Percentiles rank a stretch among this genome's conserved stretches.
Evolutionary conservation across 108 stramenopile species (phyloP).

Genomic region (Cyclotella baltica): DNA sequence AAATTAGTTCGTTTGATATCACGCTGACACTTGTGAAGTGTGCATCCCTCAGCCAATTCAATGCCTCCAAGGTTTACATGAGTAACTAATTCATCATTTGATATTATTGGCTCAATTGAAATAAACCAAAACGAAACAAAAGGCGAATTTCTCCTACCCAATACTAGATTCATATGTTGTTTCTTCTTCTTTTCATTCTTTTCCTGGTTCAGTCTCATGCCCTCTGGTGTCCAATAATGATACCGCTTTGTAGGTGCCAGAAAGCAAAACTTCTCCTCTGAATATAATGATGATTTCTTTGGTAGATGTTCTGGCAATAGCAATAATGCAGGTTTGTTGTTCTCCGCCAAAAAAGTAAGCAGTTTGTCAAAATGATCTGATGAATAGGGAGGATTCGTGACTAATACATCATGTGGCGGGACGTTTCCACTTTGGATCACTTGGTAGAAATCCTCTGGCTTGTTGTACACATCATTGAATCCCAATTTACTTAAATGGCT

Average conservation of each 20-base stretch:
- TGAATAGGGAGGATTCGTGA: slow-evolving; percentile 91
- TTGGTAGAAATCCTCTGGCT: slow-evolving; percentile 54
- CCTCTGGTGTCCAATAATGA: slow-evolving; percentile 41
- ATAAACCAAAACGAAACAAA: slow-evolving; percentile 44
- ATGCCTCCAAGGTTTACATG: not conserved
- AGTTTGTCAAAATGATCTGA: slow-evolving; percentile 78
- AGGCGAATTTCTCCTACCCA: slow-evolving; percentile 35
- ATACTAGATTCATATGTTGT: slow-evolving; percentile 30
- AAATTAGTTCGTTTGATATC: slow-evolving; percentile 15
- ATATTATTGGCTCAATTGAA: slow-evolving; percentile 15
- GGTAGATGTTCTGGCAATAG: slow-evolving; percentile 28
- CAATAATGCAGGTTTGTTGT: slow-evolving; percentile 20
- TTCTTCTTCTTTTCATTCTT: slow-evolving; percentile 26
- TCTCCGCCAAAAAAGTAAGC: slow-evolving; percentile 39
- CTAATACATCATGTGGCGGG: slow-evolving; percentile 77
- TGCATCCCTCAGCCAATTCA: slow-evolving; percentile 23
- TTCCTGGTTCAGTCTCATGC: slow-evolving; percentile 13
- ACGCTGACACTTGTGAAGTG: not conserved
- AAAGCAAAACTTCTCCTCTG: slow-evolving; percentile 25
- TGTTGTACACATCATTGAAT: slow-evolving; percentile 63
- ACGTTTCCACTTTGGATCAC: slow-evolving; percentile 44
- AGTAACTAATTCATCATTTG: slow-evolving; percentile 19
- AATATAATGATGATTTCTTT: slow-evolving; percentile 4
- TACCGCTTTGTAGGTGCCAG: slow-evolving; percentile 23
- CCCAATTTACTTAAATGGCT: slow-evolving; percentile 61